Evolutionary conservation across 805 yeast species (phyloP).

Genomic region (Monosporozyma siamensis): DNA sequence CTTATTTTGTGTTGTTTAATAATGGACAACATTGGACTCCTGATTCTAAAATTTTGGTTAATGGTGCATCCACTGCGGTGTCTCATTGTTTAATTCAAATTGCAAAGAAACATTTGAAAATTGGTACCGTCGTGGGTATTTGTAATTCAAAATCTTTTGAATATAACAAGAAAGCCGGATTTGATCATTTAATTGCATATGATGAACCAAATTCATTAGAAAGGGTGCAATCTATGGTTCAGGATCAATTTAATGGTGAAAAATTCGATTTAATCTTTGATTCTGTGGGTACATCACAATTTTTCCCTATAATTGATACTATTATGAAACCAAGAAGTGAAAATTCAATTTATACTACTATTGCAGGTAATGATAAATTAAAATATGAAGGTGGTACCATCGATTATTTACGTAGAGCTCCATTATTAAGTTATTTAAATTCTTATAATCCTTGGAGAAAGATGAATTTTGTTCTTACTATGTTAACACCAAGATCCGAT

Average conservation of each 20-base stretch:
- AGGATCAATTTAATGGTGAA: slow-evolving; percentile 27
- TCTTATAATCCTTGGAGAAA: slow-evolving; percentile 18
- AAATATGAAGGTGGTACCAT: slow-evolving; percentile 16
- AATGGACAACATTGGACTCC: slow-evolving; percentile 27
- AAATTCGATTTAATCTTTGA: slow-evolving; percentile 58
- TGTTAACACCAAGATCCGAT: slow-evolving; percentile 7
- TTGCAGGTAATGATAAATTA: slow-evolving; percentile 46
- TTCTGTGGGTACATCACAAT: slow-evolving; percentile 49
- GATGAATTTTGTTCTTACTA: slow-evolving; percentile 25
- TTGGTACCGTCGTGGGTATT: slow-evolving; percentile 45
- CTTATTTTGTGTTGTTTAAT: slow-evolving; percentile 33
- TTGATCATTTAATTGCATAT: slow-evolving; percentile 50
- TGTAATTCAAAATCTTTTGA: slow-evolving; percentile 43
- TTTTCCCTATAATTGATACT: slow-evolving; percentile 35
- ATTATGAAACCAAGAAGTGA: slow-evolving; percentile 39
- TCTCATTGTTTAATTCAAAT: slow-evolving; percentile 50
- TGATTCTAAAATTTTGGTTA: slow-evolving; percentile 44
- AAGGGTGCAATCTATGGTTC: slow-evolving; percentile 28
- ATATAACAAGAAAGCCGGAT: slow-evolving; percentile 43
- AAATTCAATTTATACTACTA: slow-evolving; percentile 43
- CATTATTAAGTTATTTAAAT: slow-evolving; percentile 11
- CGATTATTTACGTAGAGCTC: slow-evolving; percentile 4
- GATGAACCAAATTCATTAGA: slow-evolving; percentile 34
- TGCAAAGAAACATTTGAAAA: slow-evolving; percentile 40
- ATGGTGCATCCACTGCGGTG: slow-evolving; percentile 71